Evolutionary conservation across 192 early-diverging fungal genomes (phyloP).

Genomic region (Paraglomus brasilianum): DNA sequence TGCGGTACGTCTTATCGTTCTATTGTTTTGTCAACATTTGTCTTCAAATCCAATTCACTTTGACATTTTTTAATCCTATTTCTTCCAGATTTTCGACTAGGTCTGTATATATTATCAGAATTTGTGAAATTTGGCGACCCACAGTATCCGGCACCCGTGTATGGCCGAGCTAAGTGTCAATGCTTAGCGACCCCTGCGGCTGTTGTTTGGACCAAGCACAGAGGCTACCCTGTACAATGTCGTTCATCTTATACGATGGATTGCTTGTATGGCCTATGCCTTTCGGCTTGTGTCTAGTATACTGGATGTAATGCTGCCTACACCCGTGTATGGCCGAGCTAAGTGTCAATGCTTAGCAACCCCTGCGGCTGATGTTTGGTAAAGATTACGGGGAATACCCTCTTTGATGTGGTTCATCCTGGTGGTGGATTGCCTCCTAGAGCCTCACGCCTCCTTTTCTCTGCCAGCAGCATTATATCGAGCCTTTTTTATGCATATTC

Average conservation of each 20-base stretch:
- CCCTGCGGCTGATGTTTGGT: conserved; percentile 20
- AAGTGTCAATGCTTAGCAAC: conserved; percentile 6
- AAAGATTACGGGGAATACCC: neutral
- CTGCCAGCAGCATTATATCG: conserved; percentile 3
- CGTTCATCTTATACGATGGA: neutral
- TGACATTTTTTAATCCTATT: too few species aligned
- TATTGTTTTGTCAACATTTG: too few species aligned
- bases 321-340: conserved; percentile 10
- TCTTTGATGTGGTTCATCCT: conserved; percentile 18
- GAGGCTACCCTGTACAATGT: neutral
- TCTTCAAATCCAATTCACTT: too few species aligned
- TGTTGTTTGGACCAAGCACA: conserved; percentile 2
- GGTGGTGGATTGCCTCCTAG: neutral
- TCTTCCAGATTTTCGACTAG: too few species aligned
- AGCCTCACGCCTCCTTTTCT: conserved; percentile 1
- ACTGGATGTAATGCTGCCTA: neutral
- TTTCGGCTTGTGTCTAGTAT: neutral
- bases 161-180: conserved; percentile 1
- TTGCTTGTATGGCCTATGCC: neutral
- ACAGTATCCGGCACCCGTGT: conserved; percentile 14
- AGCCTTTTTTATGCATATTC: neutral
- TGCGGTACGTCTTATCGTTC: too few species aligned
- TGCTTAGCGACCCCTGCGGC: conserved; percentile 19
- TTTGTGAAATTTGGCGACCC: conserved; percentile 1
- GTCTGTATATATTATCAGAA: neutral